Percentiles rank a stretch among this genome's conserved stretches.
Conservation (phyloP, 2,329 filamentous ascomycete species). For the Plectosphaerella sp. region DNA sequence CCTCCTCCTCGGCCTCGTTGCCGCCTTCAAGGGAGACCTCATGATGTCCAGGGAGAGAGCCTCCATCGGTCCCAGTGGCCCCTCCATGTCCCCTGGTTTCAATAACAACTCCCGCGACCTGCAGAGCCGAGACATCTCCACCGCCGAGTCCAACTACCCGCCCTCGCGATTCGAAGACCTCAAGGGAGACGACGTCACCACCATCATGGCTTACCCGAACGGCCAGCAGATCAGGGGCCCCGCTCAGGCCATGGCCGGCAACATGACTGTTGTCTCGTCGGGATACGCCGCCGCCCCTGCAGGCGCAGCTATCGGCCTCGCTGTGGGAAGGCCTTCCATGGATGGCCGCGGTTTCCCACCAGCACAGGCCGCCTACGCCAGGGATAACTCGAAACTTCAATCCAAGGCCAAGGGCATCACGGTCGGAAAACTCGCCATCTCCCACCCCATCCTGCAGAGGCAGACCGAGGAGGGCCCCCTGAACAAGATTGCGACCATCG, state of each 20-base stretch:
- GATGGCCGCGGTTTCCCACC: slow-evolving; percentile 20
- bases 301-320: neutral
- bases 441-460: slow-evolving; percentile 40
- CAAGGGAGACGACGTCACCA: slow-evolving; percentile 27
- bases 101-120: slow-evolving; percentile 17
- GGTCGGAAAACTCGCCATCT: slow-evolving; percentile 40
- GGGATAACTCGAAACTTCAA: slow-evolving; percentile 10
- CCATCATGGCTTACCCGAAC: slow-evolving; percentile 25
- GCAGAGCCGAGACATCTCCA: slow-evolving; percentile 31
- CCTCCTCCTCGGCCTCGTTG: slow-evolving; percentile 37
- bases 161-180: slow-evolving; percentile 45
- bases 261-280: neutral
- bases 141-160: slow-evolving; percentile 37
- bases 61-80: slow-evolving; percentile 27
- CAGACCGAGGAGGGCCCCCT: slow-evolving; percentile 32
- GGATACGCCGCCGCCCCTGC: neutral
- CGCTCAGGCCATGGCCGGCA: no score
- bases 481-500: slow-evolving; percentile 42
- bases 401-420: slow-evolving; percentile 18
- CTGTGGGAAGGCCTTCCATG: neutral
- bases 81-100: slow-evolving; percentile 27
- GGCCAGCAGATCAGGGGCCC: neutral
- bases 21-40: slow-evolving; percentile 31
- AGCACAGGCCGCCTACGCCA: slow-evolving; percentile 13
- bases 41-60: slow-evolving; percentile 20